phyloP scores from a whole-genome alignment of 345 rosid species.

The Syzygium jambos region DNA sequence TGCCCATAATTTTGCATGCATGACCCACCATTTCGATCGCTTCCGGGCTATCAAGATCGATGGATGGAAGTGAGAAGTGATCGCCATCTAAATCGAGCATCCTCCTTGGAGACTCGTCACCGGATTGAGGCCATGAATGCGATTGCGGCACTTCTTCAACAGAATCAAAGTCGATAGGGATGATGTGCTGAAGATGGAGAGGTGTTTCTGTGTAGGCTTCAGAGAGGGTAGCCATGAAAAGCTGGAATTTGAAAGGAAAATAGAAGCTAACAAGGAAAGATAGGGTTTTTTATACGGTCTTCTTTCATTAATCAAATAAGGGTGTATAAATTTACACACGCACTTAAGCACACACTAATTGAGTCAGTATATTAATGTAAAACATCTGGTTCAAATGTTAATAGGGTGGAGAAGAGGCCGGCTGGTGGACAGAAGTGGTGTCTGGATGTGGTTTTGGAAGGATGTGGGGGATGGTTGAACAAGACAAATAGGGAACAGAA shows the following conservation, averaged over 20 bases:
- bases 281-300: background rate
- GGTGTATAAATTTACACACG: background rate
- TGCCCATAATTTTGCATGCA: constrained; percentile 76
- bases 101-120: background rate
- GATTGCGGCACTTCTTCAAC: constrained; percentile 42
- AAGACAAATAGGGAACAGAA: constrained; percentile 15
- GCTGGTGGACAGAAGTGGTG: constrained; percentile 6
- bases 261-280: background rate
- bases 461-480: background rate
- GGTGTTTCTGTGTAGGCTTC: constrained; percentile 44
- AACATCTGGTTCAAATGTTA: background rate
- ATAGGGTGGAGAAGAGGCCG: background rate
- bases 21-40: constrained; percentile 25
- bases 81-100: background rate
- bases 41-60: constrained; percentile 42
- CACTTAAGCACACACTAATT: background rate
- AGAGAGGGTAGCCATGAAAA: constrained; percentile 26
- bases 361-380: background rate
- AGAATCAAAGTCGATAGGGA: constrained; percentile 49
- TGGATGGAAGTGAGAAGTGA: constrained; percentile 28
- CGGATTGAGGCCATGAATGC: constrained; percentile 27
- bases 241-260: background rate
- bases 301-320: background rate
- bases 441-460: constrained; percentile 23
- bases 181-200: constrained; percentile 32